These are phyloP conservation scores for Alternaria gansuensis DNA, from an alignment of 2,329 filamentous ascomycete species.

Conservation along the genomic window DNA sequence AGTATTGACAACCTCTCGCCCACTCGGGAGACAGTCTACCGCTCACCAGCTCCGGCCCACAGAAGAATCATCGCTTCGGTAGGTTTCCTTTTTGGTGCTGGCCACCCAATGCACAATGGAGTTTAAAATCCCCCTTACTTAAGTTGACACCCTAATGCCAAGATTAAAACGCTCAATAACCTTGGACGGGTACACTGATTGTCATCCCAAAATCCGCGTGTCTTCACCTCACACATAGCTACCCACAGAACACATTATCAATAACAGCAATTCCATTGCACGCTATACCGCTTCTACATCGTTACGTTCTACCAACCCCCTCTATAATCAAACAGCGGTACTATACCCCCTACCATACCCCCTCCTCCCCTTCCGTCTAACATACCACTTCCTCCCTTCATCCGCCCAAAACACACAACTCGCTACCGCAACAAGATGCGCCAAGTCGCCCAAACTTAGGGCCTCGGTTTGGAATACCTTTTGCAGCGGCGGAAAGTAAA, in stretches of 20 bases:
- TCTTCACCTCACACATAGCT: accelerated
- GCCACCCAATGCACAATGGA: too few species aligned
- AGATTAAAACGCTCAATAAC: too few species aligned
- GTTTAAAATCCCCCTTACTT: too few species aligned
- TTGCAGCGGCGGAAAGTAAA: slow-evolving; percentile 94
- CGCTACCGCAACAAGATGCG: slow-evolving; percentile 76
- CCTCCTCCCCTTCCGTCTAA: slow-evolving; percentile 56
- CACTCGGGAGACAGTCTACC: too few species aligned
- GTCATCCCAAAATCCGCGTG: not conserved
- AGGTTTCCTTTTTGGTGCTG: too few species aligned
- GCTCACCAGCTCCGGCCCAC: too few species aligned
- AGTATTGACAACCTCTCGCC: too few species aligned
- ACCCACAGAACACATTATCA: not conserved
- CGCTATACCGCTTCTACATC: not conserved
- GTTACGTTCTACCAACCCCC: not conserved
- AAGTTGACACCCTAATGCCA: too few species aligned
- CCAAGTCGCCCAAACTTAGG: slow-evolving; percentile 75
- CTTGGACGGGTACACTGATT: not conserved
- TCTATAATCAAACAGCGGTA: slow-evolving; percentile 47
- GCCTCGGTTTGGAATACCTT: slow-evolving; percentile 96
- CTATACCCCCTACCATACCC: slow-evolving; percentile 51
- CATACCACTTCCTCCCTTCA: slow-evolving; percentile 78
- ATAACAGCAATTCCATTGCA: not conserved
- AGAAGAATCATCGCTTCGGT: too few species aligned
- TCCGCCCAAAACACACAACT: slow-evolving; percentile 96